Percentiles rank a stretch among this genome's conserved stretches.
phyloP scores from a whole-genome alignment of 352 stramenopile species.

The Phytophthora sp. region DNA sequence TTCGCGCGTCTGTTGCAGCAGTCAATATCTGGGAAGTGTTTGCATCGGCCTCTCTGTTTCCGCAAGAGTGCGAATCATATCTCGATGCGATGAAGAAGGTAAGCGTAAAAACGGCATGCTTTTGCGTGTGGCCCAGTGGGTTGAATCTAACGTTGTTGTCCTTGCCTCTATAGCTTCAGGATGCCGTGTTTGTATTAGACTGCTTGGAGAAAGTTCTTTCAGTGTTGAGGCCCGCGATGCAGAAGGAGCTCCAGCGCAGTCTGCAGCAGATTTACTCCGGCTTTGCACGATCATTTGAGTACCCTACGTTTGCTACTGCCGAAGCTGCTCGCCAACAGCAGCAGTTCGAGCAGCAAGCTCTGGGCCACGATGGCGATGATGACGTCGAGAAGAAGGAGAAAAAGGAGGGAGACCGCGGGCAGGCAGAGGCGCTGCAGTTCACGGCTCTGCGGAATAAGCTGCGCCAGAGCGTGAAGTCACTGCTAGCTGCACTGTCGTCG shows the following conservation, averaged over 20 bases:
- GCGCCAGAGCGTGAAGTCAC: constrained; percentile 42
- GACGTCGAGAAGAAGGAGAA: constrained; percentile 16
- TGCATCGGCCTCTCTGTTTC: constrained; percentile 33
- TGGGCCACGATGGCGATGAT: neutral
- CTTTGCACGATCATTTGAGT: constrained; percentile 39
- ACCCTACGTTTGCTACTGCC: constrained; percentile 26
- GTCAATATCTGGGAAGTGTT: constrained; percentile 40
- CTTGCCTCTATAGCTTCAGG: constrained; percentile 31
- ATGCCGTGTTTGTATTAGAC: constrained; percentile 44
- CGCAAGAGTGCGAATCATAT: constrained; percentile 32
- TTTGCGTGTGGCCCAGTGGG: neutral
- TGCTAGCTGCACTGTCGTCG: constrained; percentile 30
- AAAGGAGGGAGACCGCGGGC: constrained; percentile 37
- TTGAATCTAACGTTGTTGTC: constrained; percentile 1
- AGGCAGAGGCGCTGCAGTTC: constrained; percentile 44
- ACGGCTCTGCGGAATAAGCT: constrained; percentile 43
- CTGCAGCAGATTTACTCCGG: constrained; percentile 38
- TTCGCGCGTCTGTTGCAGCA: neutral
- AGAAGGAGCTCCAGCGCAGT: constrained; percentile 32
- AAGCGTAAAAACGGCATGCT: neutral
- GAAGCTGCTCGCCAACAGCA: constrained; percentile 19
- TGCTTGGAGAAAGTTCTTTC: constrained; percentile 35
- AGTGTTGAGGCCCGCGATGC: constrained; percentile 19
- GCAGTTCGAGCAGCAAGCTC: constrained; percentile 16
- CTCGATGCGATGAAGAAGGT: constrained; percentile 51